Evolutionary conservation across 768 basidiomycete species (phyloP), one percentile per base, ranked within the genome.

Genomic region (Sistotremastrum suecicum): DNA sequence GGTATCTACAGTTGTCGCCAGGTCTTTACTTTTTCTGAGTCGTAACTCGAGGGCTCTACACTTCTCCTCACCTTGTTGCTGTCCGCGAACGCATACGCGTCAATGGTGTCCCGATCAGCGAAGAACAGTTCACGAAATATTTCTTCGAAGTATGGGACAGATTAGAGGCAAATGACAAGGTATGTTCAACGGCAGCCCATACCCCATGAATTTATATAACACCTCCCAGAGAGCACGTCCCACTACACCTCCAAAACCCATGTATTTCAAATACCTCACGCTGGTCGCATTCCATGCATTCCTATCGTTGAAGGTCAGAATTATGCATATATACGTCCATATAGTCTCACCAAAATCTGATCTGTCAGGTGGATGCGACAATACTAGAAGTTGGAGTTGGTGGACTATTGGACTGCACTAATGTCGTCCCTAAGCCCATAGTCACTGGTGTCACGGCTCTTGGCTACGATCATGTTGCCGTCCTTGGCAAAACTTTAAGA

Each of bases 61-160:
- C 91, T 5, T 97, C 94, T 3, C 95, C 95, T 0, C 95, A 99
- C 60, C 73, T 99, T 37, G 83, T 95, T 39, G 89, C 90, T 12
- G 95, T 97, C 28, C 76, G 95, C 29, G 95, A 99, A 65, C 74
- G 95, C 36, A 94, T 99, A 56, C 76, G 95, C 40, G 78, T 99
- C 56, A 89, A 95, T 59, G 92, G 94, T 3, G 67, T 67, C 11
- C 94, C 95, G 0, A 64, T 99, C 47, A 83, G 87, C 1, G 94
- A 98, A 58, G 79, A 83, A 10, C 63, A 78, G 34, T 99, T 99
- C 61, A 72, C 90, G 8, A 80, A 74, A 57, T 95, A 82, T 60
- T 98, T 98, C 65, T 99, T 90, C 55, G 83, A 97, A 54, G 83
- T 98, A 1, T 99, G 94, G 94, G 84, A 97, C 56, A 74, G 69